Evolutionary conservation across 169 alveolate genomes (phyloP), one percentile per base, ranked within the genome.

Genomic region (Plasmodium gallinaceum): DNA sequence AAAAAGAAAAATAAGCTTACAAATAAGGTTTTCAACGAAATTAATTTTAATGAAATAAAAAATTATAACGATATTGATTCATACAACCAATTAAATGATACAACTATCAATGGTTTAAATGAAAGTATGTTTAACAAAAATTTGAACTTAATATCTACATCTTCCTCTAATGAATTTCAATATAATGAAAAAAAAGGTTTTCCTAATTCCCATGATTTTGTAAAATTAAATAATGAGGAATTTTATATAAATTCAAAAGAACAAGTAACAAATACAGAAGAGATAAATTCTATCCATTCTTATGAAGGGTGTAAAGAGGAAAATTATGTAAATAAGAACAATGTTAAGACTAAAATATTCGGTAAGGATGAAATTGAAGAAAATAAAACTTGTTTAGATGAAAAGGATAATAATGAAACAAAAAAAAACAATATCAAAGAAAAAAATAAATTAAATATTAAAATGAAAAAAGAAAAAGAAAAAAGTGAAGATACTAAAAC

Each of bases 1-100:
- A 64, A 64, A 18, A 74, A 74, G 43, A 60, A 74, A 58, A 58
- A 48, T 22, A 74, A 16, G 7, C 24, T 54, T 39, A 12, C 39
- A 46, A 20, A n/a, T n/a, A n/a, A n/a, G n/a, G n/a, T 39, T 7
- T 14, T 16, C 64, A 9, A 43, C 3, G 72, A 14, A 20, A 26
- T 39, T 10, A 64, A n/a, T 37, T 26, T 14, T 3, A 64, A 64
- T 37, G 73, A 64, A 14, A 64, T 32, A 1, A 64, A 64, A 10
- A 32, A 16, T n/a, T 26, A 14, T 37, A 52, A 32, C 26, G 6
- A 20, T 71, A 42, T 42, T 22, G 26, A 46, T 18, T 10, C 88
- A n/a, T 22, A 37, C 20, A 42, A 39, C 20, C 54, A 43, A 43
- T 42, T 26, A 10, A 51, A 74, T 14, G 65, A 51, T 39, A 42